These are phyloP conservation scores for Coemansia sp. DNA, from an alignment of 192 early-diverging fungal genomes.

Conservation along the genomic window DNA sequence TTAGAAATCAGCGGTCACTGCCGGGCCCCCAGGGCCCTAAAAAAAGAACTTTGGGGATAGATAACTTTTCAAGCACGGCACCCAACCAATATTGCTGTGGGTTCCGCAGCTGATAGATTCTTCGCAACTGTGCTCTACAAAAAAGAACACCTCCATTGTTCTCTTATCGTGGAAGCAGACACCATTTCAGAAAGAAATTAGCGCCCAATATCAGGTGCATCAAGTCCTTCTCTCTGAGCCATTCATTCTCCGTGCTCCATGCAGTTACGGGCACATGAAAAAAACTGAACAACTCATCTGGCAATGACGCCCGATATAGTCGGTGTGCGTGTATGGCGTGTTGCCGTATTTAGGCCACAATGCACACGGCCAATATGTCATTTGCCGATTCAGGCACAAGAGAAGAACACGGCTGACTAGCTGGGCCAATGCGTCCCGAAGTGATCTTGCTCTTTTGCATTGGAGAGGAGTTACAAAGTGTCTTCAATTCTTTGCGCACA, in stretches of 20 bases:
- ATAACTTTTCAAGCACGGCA: too few species aligned
- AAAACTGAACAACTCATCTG: neutral
- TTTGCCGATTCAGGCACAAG: neutral
- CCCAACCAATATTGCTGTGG: neutral
- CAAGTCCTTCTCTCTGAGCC: too few species aligned
- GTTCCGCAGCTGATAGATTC: constrained; percentile 1
- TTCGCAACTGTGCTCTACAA: neutral
- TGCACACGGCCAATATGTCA: neutral
- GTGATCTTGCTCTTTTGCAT: neutral
- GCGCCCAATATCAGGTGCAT: neutral
- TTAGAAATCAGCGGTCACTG: neutral
- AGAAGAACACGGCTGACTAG: neutral
- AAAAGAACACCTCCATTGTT: constrained; percentile 1
- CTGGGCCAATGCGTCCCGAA: neutral
- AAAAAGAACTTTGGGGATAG: neutral
- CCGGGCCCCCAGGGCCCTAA: neutral
- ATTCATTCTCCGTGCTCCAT: constrained; percentile 4
- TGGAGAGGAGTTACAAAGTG: neutral
- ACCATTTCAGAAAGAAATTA: neutral
- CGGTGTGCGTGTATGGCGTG: neutral
- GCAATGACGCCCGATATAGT: neutral
- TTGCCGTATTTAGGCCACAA: neutral
- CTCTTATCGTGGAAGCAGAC: neutral
- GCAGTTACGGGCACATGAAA: neutral
- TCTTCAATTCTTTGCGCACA: neutral